phyloP scores from a whole-genome alignment of 768 basidiomycete species.

The Russula emetica region DNA sequence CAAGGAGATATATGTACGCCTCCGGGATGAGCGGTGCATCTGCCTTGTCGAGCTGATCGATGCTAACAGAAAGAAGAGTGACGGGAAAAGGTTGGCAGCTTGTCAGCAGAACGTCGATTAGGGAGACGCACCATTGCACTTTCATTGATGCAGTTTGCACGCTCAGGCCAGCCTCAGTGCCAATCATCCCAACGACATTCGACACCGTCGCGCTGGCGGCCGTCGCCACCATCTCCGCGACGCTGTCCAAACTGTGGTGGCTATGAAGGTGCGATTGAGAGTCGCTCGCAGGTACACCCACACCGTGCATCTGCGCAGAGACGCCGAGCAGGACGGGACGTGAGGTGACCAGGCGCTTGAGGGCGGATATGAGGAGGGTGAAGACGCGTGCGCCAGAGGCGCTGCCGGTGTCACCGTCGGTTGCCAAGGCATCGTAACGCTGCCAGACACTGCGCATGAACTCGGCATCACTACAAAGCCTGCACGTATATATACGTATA shows the following conservation, averaged over 20 bases:
- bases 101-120: background rate
- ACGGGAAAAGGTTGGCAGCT: conserved; percentile 1
- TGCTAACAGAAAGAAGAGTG: conserved; percentile 45
- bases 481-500: background rate
- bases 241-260: conserved; percentile 56
- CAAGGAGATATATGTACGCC: conserved; percentile 87
- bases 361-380: conserved; percentile 68
- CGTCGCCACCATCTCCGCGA: conserved; percentile 80
- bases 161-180: conserved; percentile 63
- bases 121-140: conserved; percentile 68
- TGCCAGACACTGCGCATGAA: conserved; percentile 26
- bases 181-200: conserved; percentile 84
- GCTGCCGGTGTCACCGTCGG: conserved; percentile 55
- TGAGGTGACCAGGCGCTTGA: conserved; percentile 85
- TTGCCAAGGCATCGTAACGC: conserved; percentile 16
- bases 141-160: conserved; percentile 77
- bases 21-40: conserved; percentile 94
- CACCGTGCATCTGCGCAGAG: conserved; percentile 72
- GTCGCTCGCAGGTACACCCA: conserved; percentile 51
- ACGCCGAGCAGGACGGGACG: conserved; percentile 83
- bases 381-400: conserved; percentile 66
- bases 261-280: conserved; percentile 44
- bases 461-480: conserved; percentile 25
- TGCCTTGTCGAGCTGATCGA: conserved; percentile 97
- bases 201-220: conserved; percentile 81